Percentiles rank a stretch among this genome's conserved stretches.
phyloP scores from a whole-genome alignment of 2,329 filamentous ascomycete genomes.

The Lomentospora prolificans region DNA sequence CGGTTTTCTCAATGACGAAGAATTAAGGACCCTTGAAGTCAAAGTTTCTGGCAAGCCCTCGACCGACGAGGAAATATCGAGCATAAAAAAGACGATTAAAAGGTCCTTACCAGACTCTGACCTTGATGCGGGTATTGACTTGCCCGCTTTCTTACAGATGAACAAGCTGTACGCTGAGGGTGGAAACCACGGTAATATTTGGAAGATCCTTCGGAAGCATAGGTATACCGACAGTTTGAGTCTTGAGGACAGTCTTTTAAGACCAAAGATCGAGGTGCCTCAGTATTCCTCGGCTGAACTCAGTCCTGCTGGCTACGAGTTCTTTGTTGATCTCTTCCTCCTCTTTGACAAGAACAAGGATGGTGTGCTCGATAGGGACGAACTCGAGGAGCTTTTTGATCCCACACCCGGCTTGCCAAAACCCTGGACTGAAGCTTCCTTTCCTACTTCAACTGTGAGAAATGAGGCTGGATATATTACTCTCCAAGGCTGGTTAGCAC shows the following conservation, averaged over 20 bases:
- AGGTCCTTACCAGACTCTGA: slow-evolving; percentile 55
- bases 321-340: slow-evolving; percentile 93
- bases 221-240: slow-evolving; percentile 94
- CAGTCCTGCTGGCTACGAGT: slow-evolving; percentile 87
- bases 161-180: slow-evolving; percentile 98
- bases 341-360: slow-evolving; percentile 97
- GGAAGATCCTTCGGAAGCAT: slow-evolving; percentile 91
- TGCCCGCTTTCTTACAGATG: slow-evolving; percentile 74
- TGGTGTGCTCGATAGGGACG: slow-evolving; percentile 77
- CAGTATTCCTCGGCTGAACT: slow-evolving; percentile 88
- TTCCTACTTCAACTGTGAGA: slow-evolving; percentile 86
- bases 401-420: slow-evolving; percentile 82
- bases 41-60: slow-evolving; percentile 89
- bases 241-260: slow-evolving; percentile 80
- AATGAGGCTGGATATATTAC: slow-evolving; percentile 95
- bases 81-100: slow-evolving; percentile 81
- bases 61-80: slow-evolving; percentile 69
- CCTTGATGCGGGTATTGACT: slow-evolving; percentile 64
- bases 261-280: slow-evolving; percentile 89
- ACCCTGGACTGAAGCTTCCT: slow-evolving; percentile 81
- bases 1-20: slow-evolving; percentile 78
- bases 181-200: slow-evolving; percentile 94
- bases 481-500: slow-evolving; percentile 92
- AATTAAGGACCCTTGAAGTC: slow-evolving; percentile 82
- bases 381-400: slow-evolving; percentile 79